phyloP scores from a whole-genome alignment of 768 basidiomycete species.

The Suillus occidentalis region DNA sequence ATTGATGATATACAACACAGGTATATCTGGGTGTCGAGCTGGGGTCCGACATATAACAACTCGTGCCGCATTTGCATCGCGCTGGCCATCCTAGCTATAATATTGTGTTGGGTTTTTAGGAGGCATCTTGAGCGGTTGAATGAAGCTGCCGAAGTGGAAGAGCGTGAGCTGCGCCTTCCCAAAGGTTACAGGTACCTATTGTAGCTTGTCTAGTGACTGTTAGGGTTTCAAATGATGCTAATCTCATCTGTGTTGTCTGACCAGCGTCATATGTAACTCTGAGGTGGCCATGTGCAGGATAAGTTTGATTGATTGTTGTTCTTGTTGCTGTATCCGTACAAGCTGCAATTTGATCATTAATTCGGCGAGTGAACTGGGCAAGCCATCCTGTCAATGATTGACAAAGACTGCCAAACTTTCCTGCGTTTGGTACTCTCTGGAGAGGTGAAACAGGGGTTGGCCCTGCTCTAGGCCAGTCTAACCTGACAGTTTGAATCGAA shows the following conservation, averaged over 20 bases:
- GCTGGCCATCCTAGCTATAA: constrained; percentile 46
- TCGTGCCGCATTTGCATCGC: constrained; percentile 73
- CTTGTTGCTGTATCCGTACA: not conserved
- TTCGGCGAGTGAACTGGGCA: not conserved
- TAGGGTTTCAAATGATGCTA: not conserved
- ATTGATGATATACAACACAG: constrained; percentile 25
- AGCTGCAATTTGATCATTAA: not conserved
- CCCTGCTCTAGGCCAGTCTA: not conserved
- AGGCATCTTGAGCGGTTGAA: constrained; percentile 41
- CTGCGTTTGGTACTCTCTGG: not conserved
- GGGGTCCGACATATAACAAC: constrained; percentile 65
- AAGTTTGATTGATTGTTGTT: not conserved
- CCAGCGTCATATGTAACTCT: not conserved
- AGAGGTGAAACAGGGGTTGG: not conserved
- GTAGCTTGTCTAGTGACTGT: constrained; percentile 15
- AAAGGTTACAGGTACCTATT: constrained; percentile 46
- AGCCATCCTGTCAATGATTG: not conserved
- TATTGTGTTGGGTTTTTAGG: constrained; percentile 47
- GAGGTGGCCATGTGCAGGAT: not conserved
- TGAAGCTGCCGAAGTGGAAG: constrained; percentile 34
- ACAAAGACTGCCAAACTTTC: not conserved
- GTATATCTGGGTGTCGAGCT: constrained; percentile 61
- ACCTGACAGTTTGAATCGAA: not conserved
- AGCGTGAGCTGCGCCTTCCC: constrained; percentile 32
- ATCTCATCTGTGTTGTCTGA: not conserved